These are phyloP conservation scores for Nematocida homosporus DNA, from an alignment of 371 early-diverging fungal species.

Conservation along the genomic window DNA sequence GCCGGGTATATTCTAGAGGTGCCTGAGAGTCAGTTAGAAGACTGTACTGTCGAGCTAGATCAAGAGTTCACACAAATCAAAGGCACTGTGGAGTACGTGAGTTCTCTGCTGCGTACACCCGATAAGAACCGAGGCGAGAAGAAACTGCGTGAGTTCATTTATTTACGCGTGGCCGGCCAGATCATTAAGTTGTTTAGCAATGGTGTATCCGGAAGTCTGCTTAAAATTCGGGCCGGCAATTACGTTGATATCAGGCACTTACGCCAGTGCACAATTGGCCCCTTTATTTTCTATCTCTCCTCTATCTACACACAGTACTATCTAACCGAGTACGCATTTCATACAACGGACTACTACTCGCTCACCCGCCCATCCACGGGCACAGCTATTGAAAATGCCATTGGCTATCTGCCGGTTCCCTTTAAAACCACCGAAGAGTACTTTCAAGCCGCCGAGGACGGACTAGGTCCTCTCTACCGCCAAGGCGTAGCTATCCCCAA, in stretches of 20 bases:
- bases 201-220: slow-evolving; percentile 40
- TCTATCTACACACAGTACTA: slow-evolving; percentile 64
- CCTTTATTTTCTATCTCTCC: slow-evolving; percentile 60
- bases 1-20: slow-evolving; percentile 16
- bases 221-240: slow-evolving; percentile 55
- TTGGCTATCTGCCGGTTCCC: slow-evolving; percentile 47
- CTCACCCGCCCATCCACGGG: not conserved
- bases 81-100: slow-evolving; percentile 61
- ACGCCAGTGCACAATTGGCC: slow-evolving; percentile 41
- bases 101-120: slow-evolving; percentile 48
- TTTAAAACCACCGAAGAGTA: slow-evolving; percentile 8
- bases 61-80: slow-evolving; percentile 49
- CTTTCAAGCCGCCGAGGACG: not conserved
- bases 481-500: slow-evolving; percentile 21
- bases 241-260: slow-evolving; percentile 57
- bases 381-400: slow-evolving; percentile 8
- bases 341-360: slow-evolving; percentile 6
- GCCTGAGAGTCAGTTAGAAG: not conserved
- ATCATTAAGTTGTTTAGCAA: slow-evolving; percentile 60
- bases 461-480: slow-evolving; percentile 17
- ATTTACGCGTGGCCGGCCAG: slow-evolving; percentile 46
- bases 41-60: not conserved
- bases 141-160: slow-evolving; percentile 55
- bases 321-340: not conserved
- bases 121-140: not conserved